phyloP scores from a whole-genome alignment of 1,284 basidiomycete species.

The Spongispora temasekensis region DNA sequence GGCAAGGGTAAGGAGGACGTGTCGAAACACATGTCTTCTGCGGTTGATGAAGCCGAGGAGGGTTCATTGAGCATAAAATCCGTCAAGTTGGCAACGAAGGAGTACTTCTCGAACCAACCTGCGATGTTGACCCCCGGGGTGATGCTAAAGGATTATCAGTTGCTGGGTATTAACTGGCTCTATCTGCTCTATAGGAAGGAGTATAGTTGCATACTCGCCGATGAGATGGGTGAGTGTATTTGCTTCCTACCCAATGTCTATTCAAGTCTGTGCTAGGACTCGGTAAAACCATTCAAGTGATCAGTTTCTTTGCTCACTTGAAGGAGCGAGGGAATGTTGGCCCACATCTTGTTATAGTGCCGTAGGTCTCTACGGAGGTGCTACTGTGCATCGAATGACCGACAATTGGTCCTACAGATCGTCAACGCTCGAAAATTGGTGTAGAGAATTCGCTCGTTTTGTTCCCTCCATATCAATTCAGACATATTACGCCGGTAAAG shows the following conservation, averaged over 20 bases:
- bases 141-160: conserved; percentile 93
- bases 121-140: conserved; percentile 68
- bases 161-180: conserved; percentile 98
- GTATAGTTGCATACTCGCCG: conserved; percentile 94
- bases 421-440: conserved; percentile 98
- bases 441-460: conserved; percentile 92
- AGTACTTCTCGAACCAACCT: conserved; percentile 80
- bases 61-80: conserved; percentile 62
- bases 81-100: conserved; percentile 47
- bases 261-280: conserved; percentile 57
- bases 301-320: conserved; percentile 91
- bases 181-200: conserved; percentile 81
- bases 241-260: not conserved
- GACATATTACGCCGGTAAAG: conserved; percentile 93
- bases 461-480: conserved; percentile 85
- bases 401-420: conserved; percentile 52
- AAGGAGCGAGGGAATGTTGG: conserved; percentile 78
- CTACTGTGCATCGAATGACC: conserved; percentile 24
- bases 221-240: conserved; percentile 85
- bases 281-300: conserved; percentile 98
- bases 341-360: conserved; percentile 93
- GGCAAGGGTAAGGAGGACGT: conserved; percentile 37
- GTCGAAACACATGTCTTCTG: conserved; percentile 26
- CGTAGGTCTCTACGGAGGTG: conserved; percentile 63
- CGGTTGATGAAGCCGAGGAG: conserved; percentile 49